phyloP scores from a whole-genome alignment of 352 stramenopile genomes.

The Elongisporangium anandrum region DNA sequence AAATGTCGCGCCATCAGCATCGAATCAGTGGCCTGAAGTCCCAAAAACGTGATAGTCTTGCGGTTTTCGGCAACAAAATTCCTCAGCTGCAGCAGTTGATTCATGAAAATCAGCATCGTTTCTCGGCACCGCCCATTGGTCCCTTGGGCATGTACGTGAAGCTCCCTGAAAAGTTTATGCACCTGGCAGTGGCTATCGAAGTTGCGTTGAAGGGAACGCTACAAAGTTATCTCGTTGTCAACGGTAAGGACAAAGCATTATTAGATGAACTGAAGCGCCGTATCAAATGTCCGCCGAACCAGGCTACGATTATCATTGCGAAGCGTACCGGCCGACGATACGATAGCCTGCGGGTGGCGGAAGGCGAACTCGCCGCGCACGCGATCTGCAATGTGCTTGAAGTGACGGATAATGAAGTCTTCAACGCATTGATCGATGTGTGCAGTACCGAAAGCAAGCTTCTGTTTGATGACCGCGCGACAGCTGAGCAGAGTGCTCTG shows the following conservation, averaged over 20 bases:
- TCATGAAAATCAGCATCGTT: constrained; percentile 59
- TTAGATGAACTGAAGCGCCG: constrained; percentile 72
- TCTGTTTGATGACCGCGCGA: constrained; percentile 57
- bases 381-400: constrained; percentile 78
- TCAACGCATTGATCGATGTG: constrained; percentile 77
- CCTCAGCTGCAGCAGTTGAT: constrained; percentile 74
- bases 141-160: constrained; percentile 72
- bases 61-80: constrained; percentile 64
- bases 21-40: constrained; percentile 40
- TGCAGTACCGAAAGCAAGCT: constrained; percentile 76
- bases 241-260: constrained; percentile 70
- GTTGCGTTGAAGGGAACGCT: constrained; percentile 67
- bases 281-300: constrained; percentile 57
- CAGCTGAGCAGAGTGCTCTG: constrained; percentile 49
- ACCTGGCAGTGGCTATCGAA: constrained; percentile 70
- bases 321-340: constrained; percentile 53
- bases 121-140: constrained; percentile 62
- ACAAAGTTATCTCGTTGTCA: constrained; percentile 74
- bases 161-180: constrained; percentile 58
- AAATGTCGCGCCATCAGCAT: constrained; percentile 36
- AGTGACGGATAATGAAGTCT: constrained; percentile 70
- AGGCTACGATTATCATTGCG: constrained; percentile 80
- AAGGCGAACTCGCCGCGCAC: constrained; percentile 43
- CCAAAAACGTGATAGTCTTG: constrained; percentile 58
- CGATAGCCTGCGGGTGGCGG: constrained; percentile 44